phyloP scores from a whole-genome alignment of 1,284 basidiomycete species.

The Xerocomus nothofagi region DNA sequence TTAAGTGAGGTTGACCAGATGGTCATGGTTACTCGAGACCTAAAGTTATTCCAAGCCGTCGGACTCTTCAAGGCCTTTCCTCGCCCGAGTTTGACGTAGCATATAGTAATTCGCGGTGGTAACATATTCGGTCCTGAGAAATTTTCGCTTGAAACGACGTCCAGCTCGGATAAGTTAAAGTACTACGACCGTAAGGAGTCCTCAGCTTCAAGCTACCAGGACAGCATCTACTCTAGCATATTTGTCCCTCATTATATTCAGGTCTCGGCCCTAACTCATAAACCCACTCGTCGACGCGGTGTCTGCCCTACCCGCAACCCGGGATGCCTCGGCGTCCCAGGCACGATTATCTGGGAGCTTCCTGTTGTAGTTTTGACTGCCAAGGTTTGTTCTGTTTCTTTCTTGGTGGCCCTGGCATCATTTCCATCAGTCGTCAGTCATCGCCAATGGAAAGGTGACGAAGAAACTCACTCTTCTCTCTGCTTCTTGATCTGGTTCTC shows the following conservation, averaged over 20 bases:
- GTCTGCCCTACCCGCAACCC: slow-evolving; percentile 64
- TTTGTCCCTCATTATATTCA: background rate
- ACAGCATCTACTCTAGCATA: background rate
- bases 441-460: background rate
- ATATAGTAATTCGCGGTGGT: slow-evolving; percentile 12
- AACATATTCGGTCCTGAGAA: slow-evolving; percentile 14
- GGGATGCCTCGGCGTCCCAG: slow-evolving; percentile 78
- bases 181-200: background rate
- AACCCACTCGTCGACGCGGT: slow-evolving; percentile 56
- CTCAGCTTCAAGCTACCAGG: background rate
- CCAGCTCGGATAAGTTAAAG: too few relatives aligned
- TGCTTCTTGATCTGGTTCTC: slow-evolving; percentile 88
- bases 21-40: slow-evolving; percentile 11
- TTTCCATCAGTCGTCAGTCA: slow-evolving; percentile 7
- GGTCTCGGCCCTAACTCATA: slow-evolving; percentile 25
- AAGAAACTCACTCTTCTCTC: slow-evolving; percentile 73
- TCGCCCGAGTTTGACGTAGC: background rate
- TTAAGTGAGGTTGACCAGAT: slow-evolving; percentile 1
- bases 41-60: background rate
- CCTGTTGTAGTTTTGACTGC: slow-evolving; percentile 58
- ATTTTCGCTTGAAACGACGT: background rate
- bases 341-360: slow-evolving; percentile 71
- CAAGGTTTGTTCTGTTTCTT: slow-evolving; percentile 65
- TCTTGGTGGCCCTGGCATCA: slow-evolving; percentile 54
- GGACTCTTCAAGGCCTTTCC: too few relatives aligned